phyloP scores from a whole-genome alignment of 179 eudicot genomes.

The Spinacia oleracea region DNA sequence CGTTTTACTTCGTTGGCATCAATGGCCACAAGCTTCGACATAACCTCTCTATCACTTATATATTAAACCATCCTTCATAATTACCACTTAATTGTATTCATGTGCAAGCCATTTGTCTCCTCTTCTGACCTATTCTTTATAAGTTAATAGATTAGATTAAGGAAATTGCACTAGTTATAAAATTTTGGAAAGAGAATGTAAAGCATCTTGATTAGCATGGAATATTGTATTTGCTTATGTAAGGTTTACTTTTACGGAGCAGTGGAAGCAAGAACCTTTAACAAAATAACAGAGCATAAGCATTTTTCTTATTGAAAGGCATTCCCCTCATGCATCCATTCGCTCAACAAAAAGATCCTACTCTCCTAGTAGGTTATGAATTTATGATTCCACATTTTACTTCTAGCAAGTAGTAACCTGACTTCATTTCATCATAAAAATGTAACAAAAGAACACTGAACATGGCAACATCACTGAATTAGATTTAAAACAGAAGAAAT shows the following conservation, averaged over 20 bases:
- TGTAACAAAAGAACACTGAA: background rate
- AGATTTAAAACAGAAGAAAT: background rate
- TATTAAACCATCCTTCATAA: background rate
- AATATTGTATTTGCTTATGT: background rate
- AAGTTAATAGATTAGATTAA: background rate
- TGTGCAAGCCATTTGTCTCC: background rate
- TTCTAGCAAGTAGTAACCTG: background rate
- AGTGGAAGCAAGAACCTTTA: background rate
- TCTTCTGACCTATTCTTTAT: background rate
- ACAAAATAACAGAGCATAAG: background rate
- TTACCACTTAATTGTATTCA: background rate
- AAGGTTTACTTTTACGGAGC: background rate
- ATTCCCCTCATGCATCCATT: background rate
- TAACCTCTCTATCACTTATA: background rate
- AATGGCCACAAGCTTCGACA: background rate
- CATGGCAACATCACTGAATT: background rate
- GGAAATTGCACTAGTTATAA: background rate
- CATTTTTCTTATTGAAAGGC: background rate
- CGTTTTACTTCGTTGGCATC: background rate
- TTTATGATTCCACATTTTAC: background rate
- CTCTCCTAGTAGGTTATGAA: background rate
- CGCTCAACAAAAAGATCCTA: background rate
- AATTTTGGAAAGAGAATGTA: background rate
- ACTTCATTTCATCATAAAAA: background rate
- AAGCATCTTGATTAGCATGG: background rate